Conservation (phyloP, 2,329 filamentous ascomycete genomes). For the Didymella arachidicola region DNA sequence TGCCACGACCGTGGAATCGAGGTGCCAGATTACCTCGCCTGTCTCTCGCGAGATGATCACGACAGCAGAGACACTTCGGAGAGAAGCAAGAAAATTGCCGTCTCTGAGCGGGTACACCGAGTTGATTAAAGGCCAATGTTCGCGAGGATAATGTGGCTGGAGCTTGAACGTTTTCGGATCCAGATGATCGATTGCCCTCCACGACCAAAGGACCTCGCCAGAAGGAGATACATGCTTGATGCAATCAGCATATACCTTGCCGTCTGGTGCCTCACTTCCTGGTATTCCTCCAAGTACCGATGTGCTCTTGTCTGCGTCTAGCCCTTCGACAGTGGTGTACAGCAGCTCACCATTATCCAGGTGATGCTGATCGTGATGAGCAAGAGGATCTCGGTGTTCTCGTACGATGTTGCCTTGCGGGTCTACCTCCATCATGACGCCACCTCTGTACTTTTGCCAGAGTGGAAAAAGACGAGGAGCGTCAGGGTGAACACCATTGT, state of each 20-base stretch:
- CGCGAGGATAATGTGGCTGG: background rate
- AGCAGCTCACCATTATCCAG: background rate
- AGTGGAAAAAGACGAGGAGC: background rate
- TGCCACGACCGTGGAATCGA: background rate
- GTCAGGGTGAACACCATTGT: background rate
- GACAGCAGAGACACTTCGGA: background rate
- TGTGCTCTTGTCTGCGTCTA: conserved; percentile 27
- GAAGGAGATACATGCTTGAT: conserved; percentile 44
- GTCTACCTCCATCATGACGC: background rate
- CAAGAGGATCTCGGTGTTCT: background rate
- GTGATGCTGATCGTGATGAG: background rate
- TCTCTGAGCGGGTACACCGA: background rate
- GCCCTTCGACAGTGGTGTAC: background rate
- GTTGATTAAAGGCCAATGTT: background rate
- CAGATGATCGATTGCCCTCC: background rate
- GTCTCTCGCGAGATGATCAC: background rate
- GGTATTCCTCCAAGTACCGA: conserved; percentile 54
- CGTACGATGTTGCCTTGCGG: background rate
- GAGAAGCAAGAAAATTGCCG: background rate
- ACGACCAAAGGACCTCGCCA: background rate
- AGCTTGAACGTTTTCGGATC: background rate
- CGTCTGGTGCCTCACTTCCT: conserved; percentile 49
- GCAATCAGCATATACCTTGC: conserved; percentile 53
- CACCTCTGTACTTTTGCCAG: background rate
- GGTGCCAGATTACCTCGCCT: background rate